Percentiles rank a stretch among this genome's conserved stretches.
Conservation (phyloP, 1,284 basidiomycete genomes). For the Psilocybe mexicana region DNA sequence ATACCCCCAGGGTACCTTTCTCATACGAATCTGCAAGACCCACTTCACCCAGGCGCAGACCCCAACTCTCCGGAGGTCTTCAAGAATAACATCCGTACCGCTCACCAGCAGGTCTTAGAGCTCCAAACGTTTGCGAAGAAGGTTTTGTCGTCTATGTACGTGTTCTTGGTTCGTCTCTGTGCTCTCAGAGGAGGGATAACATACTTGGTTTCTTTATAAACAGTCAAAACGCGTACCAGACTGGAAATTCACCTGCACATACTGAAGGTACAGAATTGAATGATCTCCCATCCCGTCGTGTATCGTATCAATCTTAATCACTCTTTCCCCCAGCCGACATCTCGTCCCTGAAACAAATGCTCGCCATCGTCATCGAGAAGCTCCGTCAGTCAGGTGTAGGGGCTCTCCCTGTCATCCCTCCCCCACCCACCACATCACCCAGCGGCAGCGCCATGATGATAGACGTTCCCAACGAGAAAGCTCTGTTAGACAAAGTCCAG, state of each 20-base stretch:
- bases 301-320: not conserved
- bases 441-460: too few relatives aligned
- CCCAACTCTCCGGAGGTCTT: conserved; percentile 56
- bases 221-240: conserved; percentile 57
- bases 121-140: conserved; percentile 46
- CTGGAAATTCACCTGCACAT: conserved; percentile 45
- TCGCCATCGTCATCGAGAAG: conserved; percentile 43
- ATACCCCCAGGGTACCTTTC: not conserved
- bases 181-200: not conserved
- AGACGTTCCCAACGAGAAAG: conserved; percentile 7
- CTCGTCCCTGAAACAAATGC: conserved; percentile 43
- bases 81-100: conserved; percentile 51
- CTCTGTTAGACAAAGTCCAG: conserved; percentile 14
- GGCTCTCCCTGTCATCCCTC: conserved; percentile 39
- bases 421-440: not conserved
- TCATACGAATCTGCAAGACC: conserved; percentile 13
- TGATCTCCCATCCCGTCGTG: too few relatives aligned
- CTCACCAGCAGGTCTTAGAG: conserved; percentile 43
- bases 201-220: not conserved
- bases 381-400: conserved; percentile 54
- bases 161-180: conserved; percentile 6
- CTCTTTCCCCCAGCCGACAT: conserved; percentile 39
- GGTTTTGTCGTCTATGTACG: conserved; percentile 53
- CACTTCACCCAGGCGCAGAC: conserved; percentile 34
- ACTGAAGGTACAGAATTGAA: conserved; percentile 43